These are phyloP conservation scores for Coniochaeta sp. DNA, from an alignment of 2,329 filamentous ascomycete genomes.

Conservation along the genomic window DNA sequence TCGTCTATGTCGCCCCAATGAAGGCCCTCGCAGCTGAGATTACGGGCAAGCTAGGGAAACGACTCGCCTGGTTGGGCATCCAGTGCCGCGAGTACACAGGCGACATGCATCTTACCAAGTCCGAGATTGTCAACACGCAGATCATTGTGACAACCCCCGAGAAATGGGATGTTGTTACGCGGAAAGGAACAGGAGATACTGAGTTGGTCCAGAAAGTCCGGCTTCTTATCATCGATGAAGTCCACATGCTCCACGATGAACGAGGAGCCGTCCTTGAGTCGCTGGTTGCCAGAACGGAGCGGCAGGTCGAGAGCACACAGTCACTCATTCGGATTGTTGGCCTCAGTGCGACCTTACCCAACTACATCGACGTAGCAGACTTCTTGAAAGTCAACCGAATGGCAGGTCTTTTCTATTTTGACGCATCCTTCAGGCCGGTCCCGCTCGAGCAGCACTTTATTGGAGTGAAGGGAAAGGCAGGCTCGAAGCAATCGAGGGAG, in stretches of 20 bases:
- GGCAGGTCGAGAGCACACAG: conserved; percentile 96
- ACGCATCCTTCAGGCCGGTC: conserved; percentile 89
- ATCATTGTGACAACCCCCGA: conserved; percentile 98
- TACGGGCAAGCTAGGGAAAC: conserved; percentile 86
- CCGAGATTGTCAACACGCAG: conserved; percentile 91
- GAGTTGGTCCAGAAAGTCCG: conserved; percentile 96
- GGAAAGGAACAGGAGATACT: conserved; percentile 94
- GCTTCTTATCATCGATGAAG: conserved; percentile 94
- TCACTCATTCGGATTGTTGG: conserved; percentile 94
- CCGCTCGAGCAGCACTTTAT: conserved; percentile 96
- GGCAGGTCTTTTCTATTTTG: conserved; percentile 93
- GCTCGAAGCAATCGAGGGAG: conserved; percentile 72
- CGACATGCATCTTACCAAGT: conserved; percentile 97
- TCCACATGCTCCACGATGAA: conserved; percentile 99
- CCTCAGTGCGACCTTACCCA: conserved; percentile 89
- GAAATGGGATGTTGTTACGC: conserved; percentile 98
- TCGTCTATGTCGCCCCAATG: conserved; percentile 98
- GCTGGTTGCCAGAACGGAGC: conserved; percentile 85
- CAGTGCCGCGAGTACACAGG: conserved; percentile 90
- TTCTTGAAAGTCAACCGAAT: conserved; percentile 94
- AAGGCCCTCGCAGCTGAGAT: conserved; percentile 96
- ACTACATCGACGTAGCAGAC: conserved; percentile 93
- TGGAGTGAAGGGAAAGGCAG: conserved; percentile 86
- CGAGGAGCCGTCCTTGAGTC: conserved; percentile 94
- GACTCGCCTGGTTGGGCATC: conserved; percentile 88